Conservation (phyloP, 129 eudicot species). For the Centaurea solstitialis region DNA sequence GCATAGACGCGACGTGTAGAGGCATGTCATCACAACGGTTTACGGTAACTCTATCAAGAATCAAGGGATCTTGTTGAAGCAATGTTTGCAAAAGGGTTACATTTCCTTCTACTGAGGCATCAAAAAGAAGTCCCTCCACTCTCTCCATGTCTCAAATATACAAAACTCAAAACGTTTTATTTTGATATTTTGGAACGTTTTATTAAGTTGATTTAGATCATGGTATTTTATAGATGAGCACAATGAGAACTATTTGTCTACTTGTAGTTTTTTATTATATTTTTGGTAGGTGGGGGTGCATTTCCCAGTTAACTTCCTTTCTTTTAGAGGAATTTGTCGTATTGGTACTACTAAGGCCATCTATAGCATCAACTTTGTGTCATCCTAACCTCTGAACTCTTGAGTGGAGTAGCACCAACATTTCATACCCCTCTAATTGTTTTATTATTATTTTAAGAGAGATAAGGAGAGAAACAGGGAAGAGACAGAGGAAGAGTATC, state of each 20-base stretch:
- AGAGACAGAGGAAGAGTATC: no score
- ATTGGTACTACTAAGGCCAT: no score
- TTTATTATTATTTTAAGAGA: no score
- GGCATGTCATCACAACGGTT: conserved; percentile 34
- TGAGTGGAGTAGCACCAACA: no score
- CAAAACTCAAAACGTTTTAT: not conserved
- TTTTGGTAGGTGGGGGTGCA: not conserved
- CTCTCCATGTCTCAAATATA: conserved; percentile 15
- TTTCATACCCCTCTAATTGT: no score
- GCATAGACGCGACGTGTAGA: conserved; percentile 44
- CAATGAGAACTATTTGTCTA: not conserved
- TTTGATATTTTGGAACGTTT: no score
- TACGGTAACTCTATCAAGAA: conserved; percentile 39
- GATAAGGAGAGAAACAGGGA: no score
- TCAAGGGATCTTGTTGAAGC: conserved; percentile 42
- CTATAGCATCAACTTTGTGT: no score
- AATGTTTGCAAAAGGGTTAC: conserved; percentile 12
- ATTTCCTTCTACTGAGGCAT: conserved; percentile 45
- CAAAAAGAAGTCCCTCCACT: conserved; percentile 29
- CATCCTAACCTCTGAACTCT: no score
- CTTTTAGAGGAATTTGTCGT: not conserved
- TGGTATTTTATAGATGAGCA: not conserved
- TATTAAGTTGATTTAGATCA: not conserved
- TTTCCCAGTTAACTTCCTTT: conserved; percentile 2
- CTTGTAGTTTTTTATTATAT: not conserved